Conservation (phyloP, 108 stramenopile species). For the Skeletonema costatum region DNA sequence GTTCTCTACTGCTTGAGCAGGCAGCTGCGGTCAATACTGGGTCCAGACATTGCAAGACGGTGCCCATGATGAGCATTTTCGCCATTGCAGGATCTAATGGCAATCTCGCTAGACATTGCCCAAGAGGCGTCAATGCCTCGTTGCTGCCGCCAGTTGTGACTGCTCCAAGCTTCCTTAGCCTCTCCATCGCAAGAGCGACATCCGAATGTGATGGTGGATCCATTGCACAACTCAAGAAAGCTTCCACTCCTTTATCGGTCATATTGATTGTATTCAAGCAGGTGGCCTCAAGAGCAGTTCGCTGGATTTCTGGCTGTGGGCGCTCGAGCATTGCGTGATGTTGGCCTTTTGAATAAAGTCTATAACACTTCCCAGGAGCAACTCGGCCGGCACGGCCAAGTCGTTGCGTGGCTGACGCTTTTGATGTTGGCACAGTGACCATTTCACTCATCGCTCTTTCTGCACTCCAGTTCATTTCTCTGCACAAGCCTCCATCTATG, state of each 20-base stretch:
- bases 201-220: conserved; percentile 71
- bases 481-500: conserved; percentile 97
- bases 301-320: conserved; percentile 93
- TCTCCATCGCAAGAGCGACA: conserved; percentile 47
- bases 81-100: conserved; percentile 80
- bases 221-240: conserved; percentile 70
- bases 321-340: conserved; percentile 82
- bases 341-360: conserved; percentile 93
- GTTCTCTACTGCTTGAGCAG: conserved; percentile 15
- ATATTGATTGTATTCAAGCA: conserved; percentile 66
- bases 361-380: conserved; percentile 96
- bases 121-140: conserved; percentile 76
- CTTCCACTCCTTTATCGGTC: conserved; percentile 34
- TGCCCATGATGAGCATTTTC: conserved; percentile 72
- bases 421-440: conserved; percentile 92
- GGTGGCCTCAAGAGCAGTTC: conserved; percentile 89
- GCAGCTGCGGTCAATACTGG: conserved; percentile 74
- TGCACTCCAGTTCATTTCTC: conserved; percentile 93
- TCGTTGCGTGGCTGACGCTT: conserved; percentile 89
- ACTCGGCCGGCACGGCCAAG: conserved; percentile 95
- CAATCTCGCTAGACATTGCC: conserved; percentile 73
- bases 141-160: conserved; percentile 22
- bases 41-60: conserved; percentile 63
- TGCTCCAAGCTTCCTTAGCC: conserved; percentile 65
- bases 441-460: conserved; percentile 96